phyloP scores from a whole-genome alignment of 352 stramenopile genomes.

The Plasmopara viticola region DNA sequence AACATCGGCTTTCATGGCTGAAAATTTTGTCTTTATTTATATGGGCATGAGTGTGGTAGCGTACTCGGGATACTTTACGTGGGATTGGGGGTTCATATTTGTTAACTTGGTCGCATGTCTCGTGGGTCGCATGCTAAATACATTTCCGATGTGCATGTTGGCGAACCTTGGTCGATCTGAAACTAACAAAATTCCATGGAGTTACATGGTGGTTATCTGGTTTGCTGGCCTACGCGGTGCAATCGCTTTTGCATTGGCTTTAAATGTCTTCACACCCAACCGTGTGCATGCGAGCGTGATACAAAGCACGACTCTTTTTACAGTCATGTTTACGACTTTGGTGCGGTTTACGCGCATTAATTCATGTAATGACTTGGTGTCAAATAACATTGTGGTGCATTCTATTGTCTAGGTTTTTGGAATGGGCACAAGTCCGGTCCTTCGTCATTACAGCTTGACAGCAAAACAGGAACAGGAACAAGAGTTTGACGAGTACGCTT shows the following conservation, averaged over 20 bases:
- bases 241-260: conserved; percentile 85
- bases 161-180: conserved; percentile 58
- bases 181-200: conserved; percentile 63
- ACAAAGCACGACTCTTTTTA: conserved; percentile 74
- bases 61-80: conserved; percentile 71
- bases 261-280: conserved; percentile 66
- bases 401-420: conserved; percentile 46
- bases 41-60: conserved; percentile 79
- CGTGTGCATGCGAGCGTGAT: conserved; percentile 55
- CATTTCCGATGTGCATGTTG: conserved; percentile 71
- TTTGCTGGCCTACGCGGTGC: conserved; percentile 90
- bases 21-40: conserved; percentile 88
- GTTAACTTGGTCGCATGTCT: conserved; percentile 64
- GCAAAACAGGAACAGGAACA: conserved; percentile 30
- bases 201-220: conserved; percentile 87
- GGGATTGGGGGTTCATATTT: conserved; percentile 81
- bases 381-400: conserved; percentile 1
- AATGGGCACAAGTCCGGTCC: conserved; percentile 62
- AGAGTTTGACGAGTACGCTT: conserved; percentile 46
- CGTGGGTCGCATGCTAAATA: conserved; percentile 62
- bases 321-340: conserved; percentile 75
- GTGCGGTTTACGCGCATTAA: conserved; percentile 19
- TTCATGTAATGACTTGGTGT: background rate
- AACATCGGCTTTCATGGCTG: conserved; percentile 75
- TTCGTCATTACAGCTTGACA: conserved; percentile 52